phyloP scores from a whole-genome alignment of 192 early-diverging fungal genomes.

The Diversispora eburnea region DNA sequence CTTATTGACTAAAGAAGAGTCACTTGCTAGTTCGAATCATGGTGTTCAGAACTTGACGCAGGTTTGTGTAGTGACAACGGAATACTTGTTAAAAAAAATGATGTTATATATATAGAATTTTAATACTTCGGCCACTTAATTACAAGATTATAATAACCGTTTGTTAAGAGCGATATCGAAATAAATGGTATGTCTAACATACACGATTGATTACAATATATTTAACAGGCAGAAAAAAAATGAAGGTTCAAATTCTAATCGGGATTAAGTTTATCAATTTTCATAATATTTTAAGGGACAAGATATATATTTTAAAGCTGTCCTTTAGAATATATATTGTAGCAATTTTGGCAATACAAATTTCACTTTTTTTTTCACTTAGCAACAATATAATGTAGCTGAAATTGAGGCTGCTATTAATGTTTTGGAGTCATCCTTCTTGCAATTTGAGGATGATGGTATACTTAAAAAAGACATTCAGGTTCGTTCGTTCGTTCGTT shows the following conservation, averaged over 20 bases:
- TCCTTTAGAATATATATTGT: neutral
- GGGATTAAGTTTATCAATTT: neutral
- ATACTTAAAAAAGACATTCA: conserved; percentile 22
- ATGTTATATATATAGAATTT: neutral
- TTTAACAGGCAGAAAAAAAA: too few relatives aligned
- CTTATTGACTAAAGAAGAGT: conserved; percentile 40
- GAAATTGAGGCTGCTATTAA: conserved; percentile 22
- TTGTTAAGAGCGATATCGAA: too few relatives aligned
- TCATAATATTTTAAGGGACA: neutral
- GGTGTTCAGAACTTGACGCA: conserved; percentile 19
- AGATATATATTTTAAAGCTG: neutral
- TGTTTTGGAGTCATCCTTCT: neutral
- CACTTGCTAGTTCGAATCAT: conserved; percentile 23
- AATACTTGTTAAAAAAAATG: neutral
- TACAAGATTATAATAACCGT: too few relatives aligned
- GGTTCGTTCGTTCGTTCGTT: neutral
- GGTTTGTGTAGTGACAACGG: conserved; percentile 22
- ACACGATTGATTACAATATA: too few relatives aligned
- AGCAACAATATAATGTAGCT: conserved; percentile 27
- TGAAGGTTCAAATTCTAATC: too few relatives aligned
- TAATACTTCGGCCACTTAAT: too few relatives aligned
- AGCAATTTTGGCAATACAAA: neutral
- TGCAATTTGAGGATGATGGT: conserved; percentile 25
- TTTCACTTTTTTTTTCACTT: neutral
- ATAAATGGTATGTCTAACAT: too few relatives aligned